Evolutionary conservation across 768 basidiomycete species (phyloP).

Genomic region (Vararia minispora): DNA sequence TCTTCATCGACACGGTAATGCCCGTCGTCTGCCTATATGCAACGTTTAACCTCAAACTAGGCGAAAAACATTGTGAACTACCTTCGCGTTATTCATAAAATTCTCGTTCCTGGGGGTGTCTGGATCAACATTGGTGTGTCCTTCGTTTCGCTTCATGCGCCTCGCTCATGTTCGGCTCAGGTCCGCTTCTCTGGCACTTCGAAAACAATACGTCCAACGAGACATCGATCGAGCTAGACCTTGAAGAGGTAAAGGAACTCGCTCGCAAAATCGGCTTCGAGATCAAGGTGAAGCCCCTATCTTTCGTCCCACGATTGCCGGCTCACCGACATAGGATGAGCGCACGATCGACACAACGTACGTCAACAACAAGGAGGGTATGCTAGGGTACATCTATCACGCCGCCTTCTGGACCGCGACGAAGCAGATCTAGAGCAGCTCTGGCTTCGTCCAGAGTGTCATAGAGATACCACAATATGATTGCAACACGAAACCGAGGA

Average conservation of each 20-base stretch:
- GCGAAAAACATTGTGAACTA: constrained; percentile 90
- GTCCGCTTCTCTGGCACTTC: constrained; percentile 95
- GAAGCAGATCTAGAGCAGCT: constrained; percentile 21
- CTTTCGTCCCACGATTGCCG: not conserved
- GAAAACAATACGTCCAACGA: constrained; percentile 81
- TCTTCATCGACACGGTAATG: constrained; percentile 90
- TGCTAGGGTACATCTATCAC: constrained; percentile 81
- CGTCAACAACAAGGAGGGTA: constrained; percentile 67
- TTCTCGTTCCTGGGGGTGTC: constrained; percentile 76
- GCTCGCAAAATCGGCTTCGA: constrained; percentile 71
- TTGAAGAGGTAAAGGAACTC: constrained; percentile 81
- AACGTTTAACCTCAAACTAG: constrained; percentile 24
- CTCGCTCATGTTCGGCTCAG: constrained; percentile 23
- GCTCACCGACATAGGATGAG: constrained; percentile 54
- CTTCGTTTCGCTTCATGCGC: not conserved
- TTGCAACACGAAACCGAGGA: no score
- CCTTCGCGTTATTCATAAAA: constrained; percentile 72
- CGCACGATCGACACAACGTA: constrained; percentile 73
- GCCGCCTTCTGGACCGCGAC: constrained; percentile 77
- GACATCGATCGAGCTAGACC: constrained; percentile 73
- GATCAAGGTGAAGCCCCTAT: constrained; percentile 47
- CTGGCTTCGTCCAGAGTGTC: no score
- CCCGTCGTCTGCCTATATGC: not conserved
- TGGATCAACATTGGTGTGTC: constrained; percentile 80
- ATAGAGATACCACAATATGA: not conserved